phyloP scores from a whole-genome alignment of 495 filamentous ascomycete genomes.

The Tetracladium marchalianum region DNA sequence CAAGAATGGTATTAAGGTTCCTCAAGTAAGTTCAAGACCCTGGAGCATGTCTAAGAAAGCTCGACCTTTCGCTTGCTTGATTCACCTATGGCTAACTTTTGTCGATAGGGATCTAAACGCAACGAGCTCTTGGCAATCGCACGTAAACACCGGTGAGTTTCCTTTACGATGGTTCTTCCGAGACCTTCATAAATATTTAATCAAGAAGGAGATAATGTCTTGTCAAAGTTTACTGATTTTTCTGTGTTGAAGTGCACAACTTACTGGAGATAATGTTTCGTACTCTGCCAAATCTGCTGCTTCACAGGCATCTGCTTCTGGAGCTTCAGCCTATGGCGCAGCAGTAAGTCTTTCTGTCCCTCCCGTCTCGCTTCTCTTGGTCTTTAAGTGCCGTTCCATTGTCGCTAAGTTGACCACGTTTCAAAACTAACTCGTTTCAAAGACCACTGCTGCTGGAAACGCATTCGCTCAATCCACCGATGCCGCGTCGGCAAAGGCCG shows the following conservation, averaged over 20 bases:
- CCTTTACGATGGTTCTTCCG: too few relatives aligned
- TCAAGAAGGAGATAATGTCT: too few relatives aligned
- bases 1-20: constrained; percentile 67
- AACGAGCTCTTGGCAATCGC: constrained; percentile 89
- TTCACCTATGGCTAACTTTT: too few relatives aligned
- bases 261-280: constrained; percentile 55
- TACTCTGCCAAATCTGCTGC: constrained; percentile 18
- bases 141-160: constrained; percentile 61
- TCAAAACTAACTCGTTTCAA: too few relatives aligned
- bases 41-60: constrained; percentile 10
- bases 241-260: constrained; percentile 29
- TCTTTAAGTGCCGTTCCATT: too few relatives aligned
- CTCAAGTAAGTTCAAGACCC: constrained; percentile 68
- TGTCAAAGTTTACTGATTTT: too few relatives aligned
- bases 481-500: constrained; percentile 48
- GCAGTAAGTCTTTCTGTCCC: constrained; percentile 26
- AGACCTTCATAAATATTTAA: too few relatives aligned
- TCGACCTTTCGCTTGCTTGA: too few relatives aligned
- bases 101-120: too few relatives aligned
- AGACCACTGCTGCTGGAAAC: constrained; percentile 69
- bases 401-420: too few relatives aligned
- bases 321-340: constrained; percentile 60
- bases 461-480: constrained; percentile 69
- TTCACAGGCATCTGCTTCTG: constrained; percentile 36
- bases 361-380: too few relatives aligned